phyloP scores from a whole-genome alignment of 768 basidiomycete species.

The Naganishia kalamii region DNA sequence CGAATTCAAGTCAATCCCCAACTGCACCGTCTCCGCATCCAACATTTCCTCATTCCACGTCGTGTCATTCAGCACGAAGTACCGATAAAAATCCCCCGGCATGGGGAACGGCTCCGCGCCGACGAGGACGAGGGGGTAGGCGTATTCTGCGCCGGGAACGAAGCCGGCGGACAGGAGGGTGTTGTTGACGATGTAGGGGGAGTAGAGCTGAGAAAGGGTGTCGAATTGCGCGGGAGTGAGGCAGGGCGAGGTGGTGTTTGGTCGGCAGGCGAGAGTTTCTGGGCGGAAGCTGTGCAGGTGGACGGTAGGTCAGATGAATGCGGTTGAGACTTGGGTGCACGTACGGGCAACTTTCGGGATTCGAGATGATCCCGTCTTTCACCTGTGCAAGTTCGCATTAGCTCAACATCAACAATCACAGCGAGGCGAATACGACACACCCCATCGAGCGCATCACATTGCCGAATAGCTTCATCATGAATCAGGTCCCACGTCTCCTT shows the following conservation, averaged over 20 bases:
- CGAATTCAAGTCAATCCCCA: background rate
- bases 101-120: background rate
- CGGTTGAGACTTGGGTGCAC: background rate
- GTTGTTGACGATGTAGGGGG: background rate
- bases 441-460: background rate
- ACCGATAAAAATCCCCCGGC: constrained; percentile 5
- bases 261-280: background rate
- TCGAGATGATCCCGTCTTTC: background rate
- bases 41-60: background rate
- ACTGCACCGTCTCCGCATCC: background rate
- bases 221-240: background rate
- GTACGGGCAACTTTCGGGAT: background rate
- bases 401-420: background rate
- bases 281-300: background rate
- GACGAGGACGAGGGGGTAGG: background rate
- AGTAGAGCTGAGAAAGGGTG: background rate
- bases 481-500: background rate
- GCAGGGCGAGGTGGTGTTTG: background rate
- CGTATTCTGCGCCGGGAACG: constrained; percentile 5
- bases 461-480: background rate
- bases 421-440: background rate
- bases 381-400: background rate
- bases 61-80: constrained; percentile 4
- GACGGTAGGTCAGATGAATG: background rate
- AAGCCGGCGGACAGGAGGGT: background rate